Percentiles rank a stretch among this genome's conserved stretches.
These are phyloP conservation scores for Hymenoscyphus scutula DNA, from an alignment of 2,329 filamentous ascomycete species.

Conservation along the genomic window DNA sequence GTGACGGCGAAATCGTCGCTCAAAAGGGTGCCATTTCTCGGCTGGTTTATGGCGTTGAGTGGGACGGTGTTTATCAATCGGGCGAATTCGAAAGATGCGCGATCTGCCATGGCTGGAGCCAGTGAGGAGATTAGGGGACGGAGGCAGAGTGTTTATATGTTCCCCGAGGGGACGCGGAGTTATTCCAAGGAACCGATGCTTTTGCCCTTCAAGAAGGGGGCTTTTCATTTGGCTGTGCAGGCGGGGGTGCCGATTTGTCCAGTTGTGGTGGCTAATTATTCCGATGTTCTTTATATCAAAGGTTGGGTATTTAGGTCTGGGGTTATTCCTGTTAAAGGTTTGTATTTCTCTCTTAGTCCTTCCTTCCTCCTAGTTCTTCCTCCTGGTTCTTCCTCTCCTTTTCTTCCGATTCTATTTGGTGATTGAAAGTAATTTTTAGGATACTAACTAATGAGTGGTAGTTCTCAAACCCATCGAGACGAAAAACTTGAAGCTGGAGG, in stretches of 20 bases:
- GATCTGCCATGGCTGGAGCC: constrained; percentile 81
- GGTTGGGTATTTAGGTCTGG: constrained; percentile 64
- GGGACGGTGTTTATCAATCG: constrained; percentile 96
- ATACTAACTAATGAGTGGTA: constrained; percentile 34
- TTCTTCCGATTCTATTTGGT: too few relatives aligned
- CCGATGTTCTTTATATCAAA: constrained; percentile 66
- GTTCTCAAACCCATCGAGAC: constrained; percentile 82
- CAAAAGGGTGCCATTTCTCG: constrained; percentile 76
- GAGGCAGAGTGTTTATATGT: constrained; percentile 78
- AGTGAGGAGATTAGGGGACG: constrained; percentile 72
- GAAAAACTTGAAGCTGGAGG: constrained; percentile 65
- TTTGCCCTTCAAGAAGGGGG: constrained; percentile 98
- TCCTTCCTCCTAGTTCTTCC: too few relatives aligned
- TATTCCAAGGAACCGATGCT: constrained; percentile 79
- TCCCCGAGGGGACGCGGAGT: constrained; percentile 89
- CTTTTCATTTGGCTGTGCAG: constrained; percentile 93
- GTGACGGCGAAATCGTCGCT: constrained; percentile 90
- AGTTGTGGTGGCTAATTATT: constrained; percentile 77
- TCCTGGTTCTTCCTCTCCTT: too few relatives aligned
- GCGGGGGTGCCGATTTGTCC: constrained; percentile 92
- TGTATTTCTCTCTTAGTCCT: too few relatives aligned
- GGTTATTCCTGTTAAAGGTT: constrained; percentile 73
- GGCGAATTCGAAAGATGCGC: constrained; percentile 75
- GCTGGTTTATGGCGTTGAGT: constrained; percentile 89
- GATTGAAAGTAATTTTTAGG: too few relatives aligned